Percentiles rank a stretch among this genome's conserved stretches.
phyloP scores from a whole-genome alignment of 352 stramenopile species.

The Thalassiosira livingstoniorum region DNA sequence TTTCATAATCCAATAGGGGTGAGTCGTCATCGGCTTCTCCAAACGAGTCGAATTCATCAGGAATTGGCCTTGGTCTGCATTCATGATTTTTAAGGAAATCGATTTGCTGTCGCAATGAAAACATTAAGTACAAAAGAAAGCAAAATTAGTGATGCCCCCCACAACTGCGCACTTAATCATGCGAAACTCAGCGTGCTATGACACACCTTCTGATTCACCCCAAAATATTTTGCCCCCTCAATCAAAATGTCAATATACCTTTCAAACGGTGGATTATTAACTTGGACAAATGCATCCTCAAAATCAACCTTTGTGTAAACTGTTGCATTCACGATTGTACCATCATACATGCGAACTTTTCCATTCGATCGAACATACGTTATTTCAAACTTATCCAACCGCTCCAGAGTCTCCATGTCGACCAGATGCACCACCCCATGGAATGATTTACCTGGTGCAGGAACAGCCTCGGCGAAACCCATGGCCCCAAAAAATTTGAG shows the following conservation, averaged over 20 bases:
- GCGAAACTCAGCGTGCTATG: no score
- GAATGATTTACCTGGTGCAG: conserved; percentile 31
- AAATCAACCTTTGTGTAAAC: conserved; percentile 31
- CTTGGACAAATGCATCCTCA: neutral
- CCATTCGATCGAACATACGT: conserved; percentile 25
- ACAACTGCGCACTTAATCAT: no score
- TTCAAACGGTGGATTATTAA: conserved; percentile 34
- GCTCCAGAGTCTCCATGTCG: conserved; percentile 23
- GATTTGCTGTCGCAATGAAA: no score
- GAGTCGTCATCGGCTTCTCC: neutral
- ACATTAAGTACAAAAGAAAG: no score
- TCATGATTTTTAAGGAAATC: conserved; percentile 36
- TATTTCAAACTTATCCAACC: conserved; percentile 38
- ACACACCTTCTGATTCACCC: conserved; percentile 29
- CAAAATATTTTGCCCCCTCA: conserved; percentile 32
- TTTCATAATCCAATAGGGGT: conserved; percentile 19
- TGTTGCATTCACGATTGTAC: conserved; percentile 28
- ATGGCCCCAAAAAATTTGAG: conserved; percentile 31
- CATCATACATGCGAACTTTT: conserved; percentile 39
- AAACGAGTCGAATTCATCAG: conserved; percentile 28
- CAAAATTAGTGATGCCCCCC: no score
- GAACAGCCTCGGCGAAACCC: conserved; percentile 43
- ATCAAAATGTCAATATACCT: conserved; percentile 50
- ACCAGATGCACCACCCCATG: conserved; percentile 47
- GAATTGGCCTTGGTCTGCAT: neutral